A percentile compares a stretch with the other conserved stretches of the same genome.
These are phyloP conservation scores for Nitzschia palea DNA, from an alignment of 108 stramenopile species.

Conservation along the genomic window DNA sequence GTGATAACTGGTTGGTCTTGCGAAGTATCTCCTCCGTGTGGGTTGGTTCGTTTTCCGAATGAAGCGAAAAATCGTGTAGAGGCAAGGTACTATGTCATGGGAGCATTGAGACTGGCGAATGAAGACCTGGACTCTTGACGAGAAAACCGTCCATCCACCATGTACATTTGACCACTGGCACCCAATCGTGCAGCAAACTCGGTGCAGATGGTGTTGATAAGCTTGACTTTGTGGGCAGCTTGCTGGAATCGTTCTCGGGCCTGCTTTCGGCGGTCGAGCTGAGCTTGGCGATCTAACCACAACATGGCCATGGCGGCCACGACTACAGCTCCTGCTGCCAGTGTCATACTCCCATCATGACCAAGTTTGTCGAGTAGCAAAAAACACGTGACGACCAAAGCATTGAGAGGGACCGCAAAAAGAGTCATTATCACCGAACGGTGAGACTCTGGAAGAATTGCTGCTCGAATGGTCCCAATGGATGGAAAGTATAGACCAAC, in stretches of 20 bases:
- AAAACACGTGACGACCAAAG: constrained; percentile 48
- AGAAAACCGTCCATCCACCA: not conserved
- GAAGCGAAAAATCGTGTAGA: too few species aligned
- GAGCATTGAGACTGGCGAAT: not conserved
- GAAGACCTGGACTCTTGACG: not conserved
- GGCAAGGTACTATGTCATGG: too few species aligned
- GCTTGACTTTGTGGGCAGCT: not conserved
- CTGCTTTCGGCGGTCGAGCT: not conserved
- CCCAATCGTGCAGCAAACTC: not conserved
- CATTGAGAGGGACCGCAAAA: constrained; percentile 89
- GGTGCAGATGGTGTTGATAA: not conserved
- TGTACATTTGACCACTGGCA: not conserved
- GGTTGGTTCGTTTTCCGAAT: too few species aligned
- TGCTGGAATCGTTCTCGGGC: not conserved
- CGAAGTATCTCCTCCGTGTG: too few species aligned
- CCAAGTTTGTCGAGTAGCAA: constrained; percentile 1
- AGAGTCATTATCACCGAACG: constrained; percentile 91
- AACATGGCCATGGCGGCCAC: not conserved
- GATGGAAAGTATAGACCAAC: constrained; percentile 94
- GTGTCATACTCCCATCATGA: not conserved
- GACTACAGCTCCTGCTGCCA: not conserved
- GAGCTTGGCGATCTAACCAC: not conserved
- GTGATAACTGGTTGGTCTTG: too few species aligned
- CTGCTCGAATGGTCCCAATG: constrained; percentile 88
- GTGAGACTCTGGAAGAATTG: constrained; percentile 86